These are phyloP conservation scores for Canna indica DNA, from an alignment of 176 grass and related monocot species.

Conservation along the genomic window DNA sequence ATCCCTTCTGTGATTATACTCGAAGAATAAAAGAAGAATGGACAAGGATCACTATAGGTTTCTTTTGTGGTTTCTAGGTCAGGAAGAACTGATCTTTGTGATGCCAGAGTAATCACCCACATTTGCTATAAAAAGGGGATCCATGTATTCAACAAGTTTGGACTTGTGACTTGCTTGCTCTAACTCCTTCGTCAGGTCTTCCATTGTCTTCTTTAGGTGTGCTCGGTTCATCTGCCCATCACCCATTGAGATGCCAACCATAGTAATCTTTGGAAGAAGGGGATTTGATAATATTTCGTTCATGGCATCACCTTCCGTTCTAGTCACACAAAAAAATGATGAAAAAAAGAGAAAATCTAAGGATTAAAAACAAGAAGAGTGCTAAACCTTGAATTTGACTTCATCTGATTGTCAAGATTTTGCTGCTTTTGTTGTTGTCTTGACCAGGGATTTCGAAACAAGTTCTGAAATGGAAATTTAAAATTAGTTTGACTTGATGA, in stretches of 20 bases:
- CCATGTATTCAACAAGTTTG: constrained; percentile 49
- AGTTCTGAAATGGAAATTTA: constrained; percentile 50
- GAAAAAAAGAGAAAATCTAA: constrained; percentile 6
- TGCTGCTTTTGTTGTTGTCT: constrained; percentile 13
- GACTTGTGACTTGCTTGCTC: constrained; percentile 50
- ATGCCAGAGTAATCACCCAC: constrained; percentile 79
- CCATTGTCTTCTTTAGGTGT: constrained; percentile 81
- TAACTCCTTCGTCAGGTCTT: constrained; percentile 67
- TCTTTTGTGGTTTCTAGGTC: neutral
- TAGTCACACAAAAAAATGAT: constrained; percentile 19
- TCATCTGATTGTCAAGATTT: neutral
- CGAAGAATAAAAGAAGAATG: neutral
- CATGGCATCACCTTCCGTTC: constrained; percentile 21
- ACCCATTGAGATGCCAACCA: constrained; percentile 81
- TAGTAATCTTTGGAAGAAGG: constrained; percentile 80
- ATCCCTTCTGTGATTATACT: neutral
- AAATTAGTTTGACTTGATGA: constrained; percentile 25
- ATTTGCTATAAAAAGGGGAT: constrained; percentile 81
- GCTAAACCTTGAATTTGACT: neutral
- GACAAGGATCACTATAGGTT: neutral
- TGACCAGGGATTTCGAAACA: constrained; percentile 62
- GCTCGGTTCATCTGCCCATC: constrained; percentile 65
- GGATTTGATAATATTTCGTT: constrained; percentile 41
- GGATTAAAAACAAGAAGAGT: neutral
- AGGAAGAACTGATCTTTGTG: constrained; percentile 46